These are phyloP conservation scores for Magnolia kwangsiensis DNA, from an alignment of 164 flowering plant species.

Conservation along the genomic window DNA sequence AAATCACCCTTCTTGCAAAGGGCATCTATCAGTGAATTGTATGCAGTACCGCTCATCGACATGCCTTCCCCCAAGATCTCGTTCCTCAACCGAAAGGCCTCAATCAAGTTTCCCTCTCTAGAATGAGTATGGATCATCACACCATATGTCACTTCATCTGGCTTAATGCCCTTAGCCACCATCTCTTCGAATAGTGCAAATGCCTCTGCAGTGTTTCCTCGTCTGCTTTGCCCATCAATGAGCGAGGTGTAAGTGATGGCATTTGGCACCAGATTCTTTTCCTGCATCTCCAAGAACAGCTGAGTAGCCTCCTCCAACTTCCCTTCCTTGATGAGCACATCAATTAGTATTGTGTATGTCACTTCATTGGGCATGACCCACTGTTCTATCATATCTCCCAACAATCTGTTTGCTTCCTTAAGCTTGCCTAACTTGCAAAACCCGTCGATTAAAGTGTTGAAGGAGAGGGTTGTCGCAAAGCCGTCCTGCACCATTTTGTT, in stretches of 20 bases:
- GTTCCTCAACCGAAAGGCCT: slow-evolving; percentile 39
- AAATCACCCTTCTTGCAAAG: slow-evolving; percentile 32
- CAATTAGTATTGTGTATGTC: slow-evolving; percentile 63
- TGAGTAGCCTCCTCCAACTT: slow-evolving; percentile 46
- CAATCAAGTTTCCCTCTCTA: slow-evolving; percentile 35
- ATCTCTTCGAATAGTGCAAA: slow-evolving; percentile 52
- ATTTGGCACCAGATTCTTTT: slow-evolving; percentile 45
- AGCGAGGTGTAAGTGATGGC: slow-evolving; percentile 57
- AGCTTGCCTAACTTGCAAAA: slow-evolving; percentile 49
- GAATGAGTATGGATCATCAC: slow-evolving; percentile 35
- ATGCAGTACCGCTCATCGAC: slow-evolving; percentile 1
- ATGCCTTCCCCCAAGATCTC: slow-evolving; percentile 38
- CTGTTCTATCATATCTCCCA: slow-evolving; percentile 44
- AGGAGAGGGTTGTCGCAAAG: slow-evolving; percentile 43
- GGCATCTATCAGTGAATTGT: slow-evolving; percentile 28
- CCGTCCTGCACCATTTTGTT: slow-evolving; percentile 48
- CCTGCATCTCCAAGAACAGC: slow-evolving; percentile 54
- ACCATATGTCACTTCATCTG: slow-evolving; percentile 39
- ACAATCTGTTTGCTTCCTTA: slow-evolving; percentile 35
- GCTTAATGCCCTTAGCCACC: slow-evolving; percentile 46
- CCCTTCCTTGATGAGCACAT: slow-evolving; percentile 48
- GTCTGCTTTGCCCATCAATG: slow-evolving; percentile 40
- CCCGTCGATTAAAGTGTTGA: slow-evolving; percentile 56
- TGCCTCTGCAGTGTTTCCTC: slow-evolving; percentile 39
- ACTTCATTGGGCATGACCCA: slow-evolving; percentile 45